Evolutionary conservation across 345 rosid species (phyloP).

Genomic region (Pistacia atlantica): DNA sequence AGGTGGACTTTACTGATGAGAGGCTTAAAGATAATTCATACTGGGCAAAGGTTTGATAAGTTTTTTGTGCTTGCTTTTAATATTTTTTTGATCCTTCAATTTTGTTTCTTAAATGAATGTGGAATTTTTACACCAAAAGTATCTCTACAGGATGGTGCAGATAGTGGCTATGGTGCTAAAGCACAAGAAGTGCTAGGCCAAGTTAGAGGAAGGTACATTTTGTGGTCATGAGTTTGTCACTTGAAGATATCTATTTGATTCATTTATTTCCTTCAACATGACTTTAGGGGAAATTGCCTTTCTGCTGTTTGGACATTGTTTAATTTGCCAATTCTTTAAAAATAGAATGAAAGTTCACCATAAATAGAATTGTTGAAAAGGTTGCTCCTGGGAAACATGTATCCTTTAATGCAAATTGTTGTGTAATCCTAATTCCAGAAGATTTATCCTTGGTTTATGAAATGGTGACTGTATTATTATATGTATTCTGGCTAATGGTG

Average conservation of each 20-base stretch:
- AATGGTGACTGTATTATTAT: not conserved
- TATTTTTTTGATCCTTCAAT: not conserved
- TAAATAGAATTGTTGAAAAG: not conserved
- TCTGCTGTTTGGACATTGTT: not conserved
- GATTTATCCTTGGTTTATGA: not conserved
- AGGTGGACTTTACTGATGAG: constrained; percentile 62
- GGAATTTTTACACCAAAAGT: not conserved
- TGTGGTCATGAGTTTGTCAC: not conserved
- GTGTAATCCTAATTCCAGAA: not conserved
- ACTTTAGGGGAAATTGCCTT: not conserved
- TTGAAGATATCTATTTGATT: not conserved
- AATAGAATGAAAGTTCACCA: not conserved
- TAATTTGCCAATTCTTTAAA: not conserved
- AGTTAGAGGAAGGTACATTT: constrained; percentile 87
- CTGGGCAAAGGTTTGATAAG: constrained; percentile 73
- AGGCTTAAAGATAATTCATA: constrained; percentile 92
- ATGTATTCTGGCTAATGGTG: not conserved
- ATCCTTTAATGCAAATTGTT: not conserved
- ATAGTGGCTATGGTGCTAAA: constrained; percentile 87
- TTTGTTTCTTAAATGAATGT: constrained; percentile 10
- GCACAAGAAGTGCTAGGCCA: constrained; percentile 93
- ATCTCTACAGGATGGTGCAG: constrained; percentile 70
- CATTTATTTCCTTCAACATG: not conserved
- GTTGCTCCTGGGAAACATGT: not conserved
- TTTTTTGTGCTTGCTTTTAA: not conserved